A percentile compares a stretch with the other conserved stretches of the same genome.
Evolutionary conservation across 2,329 filamentous ascomycete genomes (phyloP).

Genomic region (Teratosphaeria viscida): DNA sequence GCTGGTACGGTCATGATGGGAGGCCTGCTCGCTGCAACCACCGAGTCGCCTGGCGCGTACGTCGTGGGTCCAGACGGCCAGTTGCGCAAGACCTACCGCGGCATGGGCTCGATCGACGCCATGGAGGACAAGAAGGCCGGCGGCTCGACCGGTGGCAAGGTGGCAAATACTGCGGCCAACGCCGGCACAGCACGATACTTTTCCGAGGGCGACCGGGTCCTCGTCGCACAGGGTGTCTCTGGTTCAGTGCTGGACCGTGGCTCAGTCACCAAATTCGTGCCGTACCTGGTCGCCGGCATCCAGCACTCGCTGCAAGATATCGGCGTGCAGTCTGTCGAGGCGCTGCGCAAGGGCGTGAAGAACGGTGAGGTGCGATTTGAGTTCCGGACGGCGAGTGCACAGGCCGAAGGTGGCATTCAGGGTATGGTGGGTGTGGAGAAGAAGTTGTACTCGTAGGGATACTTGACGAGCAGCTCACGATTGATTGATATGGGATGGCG

Average conservation of each 20-base stretch:
- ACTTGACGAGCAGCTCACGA: slow-evolving; percentile 41
- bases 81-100: slow-evolving; percentile 97
- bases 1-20: slow-evolving; percentile 99
- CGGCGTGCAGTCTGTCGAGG: slow-evolving; percentile 68
- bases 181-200: slow-evolving; percentile 97
- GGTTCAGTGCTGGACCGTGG: slow-evolving; percentile 73
- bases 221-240: slow-evolving; percentile 94
- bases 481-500: background rate
- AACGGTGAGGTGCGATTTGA: slow-evolving; percentile 80
- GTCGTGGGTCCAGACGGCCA: slow-evolving; percentile 95
- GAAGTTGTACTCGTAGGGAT: slow-evolving; percentile 63
- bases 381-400: slow-evolving; percentile 83
- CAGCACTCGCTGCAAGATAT: slow-evolving; percentile 98
- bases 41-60: slow-evolving; percentile 92
- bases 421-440: slow-evolving; percentile 97
- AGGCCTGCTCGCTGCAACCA: slow-evolving; percentile 90
- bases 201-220: slow-evolving; percentile 86
- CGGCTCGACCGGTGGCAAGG: slow-evolving; percentile 49
- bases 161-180: slow-evolving; percentile 89
- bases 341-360: slow-evolving; percentile 64
- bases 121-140: slow-evolving; percentile 99
- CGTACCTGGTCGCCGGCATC: slow-evolving; percentile 87
- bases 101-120: slow-evolving; percentile 97
- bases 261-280: slow-evolving; percentile 77
- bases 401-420: slow-evolving; percentile 94